Base-by-base conservation (phyloP, 2,329 filamentous ascomycete species). In the Bimuria novae-zelandiae region DNA sequence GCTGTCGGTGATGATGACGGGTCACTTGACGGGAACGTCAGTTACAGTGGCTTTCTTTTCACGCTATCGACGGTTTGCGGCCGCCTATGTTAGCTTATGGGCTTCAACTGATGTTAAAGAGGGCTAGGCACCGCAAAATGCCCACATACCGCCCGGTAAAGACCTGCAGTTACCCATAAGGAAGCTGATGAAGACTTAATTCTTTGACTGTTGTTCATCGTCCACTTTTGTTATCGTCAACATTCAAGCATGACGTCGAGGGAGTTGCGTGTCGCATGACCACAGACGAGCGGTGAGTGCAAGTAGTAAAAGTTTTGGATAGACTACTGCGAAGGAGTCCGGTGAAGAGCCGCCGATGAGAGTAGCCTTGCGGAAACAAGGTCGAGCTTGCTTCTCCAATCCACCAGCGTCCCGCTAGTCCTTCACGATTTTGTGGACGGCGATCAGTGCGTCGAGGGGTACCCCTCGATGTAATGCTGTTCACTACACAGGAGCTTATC, bases 381-480 rank as follows among this genome's bases (percentile, higher is more conserved):
- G 4, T 25, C 19, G 12, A 25, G 11, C 12, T 3, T 40, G 19
- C 19, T 21, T 25, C n/a, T n/a, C n/a, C n/a, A n/a, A n/a, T n/a
- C n/a, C n/a, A n/a, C n/a, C n/a, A n/a, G 37, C 37, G 14, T 25
- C 14, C 3, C 43, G 46, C 48, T 41, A 19, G 37, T 48, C 32
- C 42, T 36, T 8, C n/a, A 4, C 33, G n/a, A 8, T 7, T n/a
- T 36, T 37, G 44, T 32, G 22, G 35, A 51, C 21, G 29, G 37
- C 45, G 17, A 8, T 4, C 17, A 8, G 33, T 16, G 17, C 33
- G 14, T 36, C 16, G 33, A 7, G 2, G 12, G 14, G 14, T 8
- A 16, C 10, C 16, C n/a, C 8, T 36, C 33, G 14, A 36, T n/a
- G 33, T 36, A n/a, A 36, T 8, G 33, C 33, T 36, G 7, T 7